phyloP scores from a whole-genome alignment of 495 filamentous ascomycete species.

The Aspergillus campestris region DNA sequence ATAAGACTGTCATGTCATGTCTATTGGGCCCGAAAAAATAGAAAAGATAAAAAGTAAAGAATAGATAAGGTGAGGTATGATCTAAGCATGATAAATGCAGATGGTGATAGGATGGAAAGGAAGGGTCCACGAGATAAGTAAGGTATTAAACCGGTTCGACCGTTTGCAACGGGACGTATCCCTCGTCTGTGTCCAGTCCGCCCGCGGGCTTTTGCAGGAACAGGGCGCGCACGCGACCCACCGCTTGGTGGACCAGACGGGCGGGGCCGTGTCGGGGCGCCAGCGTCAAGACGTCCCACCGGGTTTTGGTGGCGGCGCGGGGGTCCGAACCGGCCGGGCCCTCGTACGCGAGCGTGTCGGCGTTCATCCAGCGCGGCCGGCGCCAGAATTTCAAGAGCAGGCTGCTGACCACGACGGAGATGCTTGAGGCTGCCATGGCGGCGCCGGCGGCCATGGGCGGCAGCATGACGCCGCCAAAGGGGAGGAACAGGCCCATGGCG shows the following conservation, averaged over 20 bases:
- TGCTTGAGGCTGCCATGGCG: slow-evolving; percentile 86
- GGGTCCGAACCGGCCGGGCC: slow-evolving; percentile 7
- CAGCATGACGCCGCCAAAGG: slow-evolving; percentile 77
- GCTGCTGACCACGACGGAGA: slow-evolving; percentile 81
- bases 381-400: slow-evolving; percentile 82
- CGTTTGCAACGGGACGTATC: slow-evolving; percentile 38
- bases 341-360: slow-evolving; percentile 52
- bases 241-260: slow-evolving; percentile 11
- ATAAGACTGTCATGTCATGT: no score
- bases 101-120: no score
- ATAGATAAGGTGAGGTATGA: no score
- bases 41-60: no score
- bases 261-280: slow-evolving; percentile 8
- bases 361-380: slow-evolving; percentile 82
- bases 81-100: no score
- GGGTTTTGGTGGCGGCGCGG: slow-evolving; percentile 15
- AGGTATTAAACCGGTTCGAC: slow-evolving; percentile 21
- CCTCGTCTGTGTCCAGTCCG: slow-evolving; percentile 23
- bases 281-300: slow-evolving; percentile 19
- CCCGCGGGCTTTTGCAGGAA: slow-evolving; percentile 19
- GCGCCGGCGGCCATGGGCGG: slow-evolving; percentile 92
- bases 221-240: slow-evolving; percentile 18
- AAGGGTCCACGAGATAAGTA: no score
- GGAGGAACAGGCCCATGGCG: slow-evolving; percentile 89
- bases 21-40: no score